Conservation (phyloP, 2,329 filamentous ascomycete genomes). For the Arthrobotrys musiformis region DNA sequence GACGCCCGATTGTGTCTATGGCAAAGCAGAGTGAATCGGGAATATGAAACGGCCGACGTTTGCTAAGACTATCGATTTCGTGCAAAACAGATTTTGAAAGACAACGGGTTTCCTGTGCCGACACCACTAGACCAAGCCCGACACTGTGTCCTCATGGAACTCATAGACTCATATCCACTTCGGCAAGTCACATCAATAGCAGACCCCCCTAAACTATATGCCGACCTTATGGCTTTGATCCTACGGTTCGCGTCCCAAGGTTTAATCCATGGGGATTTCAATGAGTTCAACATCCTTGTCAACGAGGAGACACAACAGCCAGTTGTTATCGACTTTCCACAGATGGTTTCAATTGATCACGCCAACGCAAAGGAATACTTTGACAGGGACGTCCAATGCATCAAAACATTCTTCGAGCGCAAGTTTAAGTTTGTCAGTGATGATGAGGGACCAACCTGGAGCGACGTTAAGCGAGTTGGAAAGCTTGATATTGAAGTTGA, state of each 20-base stretch:
- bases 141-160: constrained; percentile 95
- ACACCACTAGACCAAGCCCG: constrained; percentile 87
- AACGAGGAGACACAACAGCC: constrained; percentile 76
- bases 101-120: constrained; percentile 89
- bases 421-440: constrained; percentile 88
- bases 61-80: background rate
- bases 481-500: constrained; percentile 88
- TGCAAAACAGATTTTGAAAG: constrained; percentile 68
- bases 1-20: constrained; percentile 22
- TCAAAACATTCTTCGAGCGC: constrained; percentile 91
- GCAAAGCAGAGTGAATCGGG: background rate
- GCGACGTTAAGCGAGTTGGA: constrained; percentile 78
- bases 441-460: constrained; percentile 84
- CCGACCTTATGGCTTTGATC: constrained; percentile 88
- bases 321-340: constrained; percentile 95
- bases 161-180: constrained; percentile 91
- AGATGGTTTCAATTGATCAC: constrained; percentile 97
- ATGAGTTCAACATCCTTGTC: constrained; percentile 98
- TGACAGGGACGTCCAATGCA: constrained; percentile 91
- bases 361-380: constrained; percentile 96
- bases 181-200: constrained; percentile 86
- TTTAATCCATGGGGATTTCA: constrained; percentile 97
- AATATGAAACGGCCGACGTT: constrained; percentile 16
- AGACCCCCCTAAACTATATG: constrained; percentile 85
- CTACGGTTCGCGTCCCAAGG: constrained; percentile 84